phyloP scores from a whole-genome alignment of 2,329 filamentous ascomycete genomes.

The Calonectria honghensis region DNA sequence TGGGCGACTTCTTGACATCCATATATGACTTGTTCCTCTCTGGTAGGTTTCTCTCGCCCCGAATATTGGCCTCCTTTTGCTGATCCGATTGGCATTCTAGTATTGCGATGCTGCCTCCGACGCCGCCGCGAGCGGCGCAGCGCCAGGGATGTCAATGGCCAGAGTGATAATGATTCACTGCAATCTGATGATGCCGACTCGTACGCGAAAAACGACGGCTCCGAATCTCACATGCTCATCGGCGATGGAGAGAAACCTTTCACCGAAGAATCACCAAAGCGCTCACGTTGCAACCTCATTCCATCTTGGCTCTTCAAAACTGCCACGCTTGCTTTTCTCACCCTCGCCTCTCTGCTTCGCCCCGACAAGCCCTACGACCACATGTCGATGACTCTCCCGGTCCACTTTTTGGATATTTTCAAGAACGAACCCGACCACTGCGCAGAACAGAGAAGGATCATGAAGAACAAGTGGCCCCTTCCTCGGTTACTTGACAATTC shows the following conservation, averaged over 20 bases:
- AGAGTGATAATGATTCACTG: constrained; percentile 7
- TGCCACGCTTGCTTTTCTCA: constrained; percentile 48
- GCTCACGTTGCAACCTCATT: constrained; percentile 36
- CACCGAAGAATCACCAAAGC: neutral
- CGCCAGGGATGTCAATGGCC: neutral
- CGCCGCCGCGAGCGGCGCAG: constrained; percentile 18
- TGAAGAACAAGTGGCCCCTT: constrained; percentile 56
- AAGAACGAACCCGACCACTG: constrained; percentile 53
- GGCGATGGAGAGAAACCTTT: constrained; percentile 42
- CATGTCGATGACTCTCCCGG: constrained; percentile 58
- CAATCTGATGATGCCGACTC: constrained; percentile 20
- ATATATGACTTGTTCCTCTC: constrained; percentile 38
- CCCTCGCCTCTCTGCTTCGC: constrained; percentile 50
- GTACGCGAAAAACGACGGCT: constrained; percentile 40
- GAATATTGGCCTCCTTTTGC: neutral
- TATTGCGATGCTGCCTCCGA: constrained; percentile 10
- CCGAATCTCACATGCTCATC: constrained; percentile 32
- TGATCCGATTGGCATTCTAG: neutral
- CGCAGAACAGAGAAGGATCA: constrained; percentile 48
- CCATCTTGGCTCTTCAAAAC: constrained; percentile 46
- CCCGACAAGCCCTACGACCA: constrained; percentile 58
- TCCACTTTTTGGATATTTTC: constrained; percentile 57
- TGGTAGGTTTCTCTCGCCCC: constrained; percentile 40
- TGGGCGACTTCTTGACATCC: constrained; percentile 48
- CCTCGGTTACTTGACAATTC: constrained; percentile 53